These are phyloP conservation scores for Fomitopsis pulvina DNA, from an alignment of 768 basidiomycete species.

Conservation along the genomic window DNA sequence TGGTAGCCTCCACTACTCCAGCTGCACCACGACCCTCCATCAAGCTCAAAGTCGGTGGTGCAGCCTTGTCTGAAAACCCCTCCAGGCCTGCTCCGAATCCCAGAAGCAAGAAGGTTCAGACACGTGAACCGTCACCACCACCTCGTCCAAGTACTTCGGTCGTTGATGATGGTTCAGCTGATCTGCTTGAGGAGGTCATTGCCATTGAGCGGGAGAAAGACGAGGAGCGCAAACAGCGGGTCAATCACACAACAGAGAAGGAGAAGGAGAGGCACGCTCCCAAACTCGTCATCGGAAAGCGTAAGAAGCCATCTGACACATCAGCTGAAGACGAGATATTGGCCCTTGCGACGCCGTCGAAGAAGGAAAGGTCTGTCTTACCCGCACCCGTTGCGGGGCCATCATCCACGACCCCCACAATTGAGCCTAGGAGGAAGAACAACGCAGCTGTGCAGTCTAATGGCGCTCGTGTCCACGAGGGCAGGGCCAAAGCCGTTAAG, in stretches of 20 bases:
- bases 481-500: slow-evolving; percentile 38
- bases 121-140: slow-evolving; percentile 24
- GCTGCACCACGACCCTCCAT: slow-evolving; percentile 45
- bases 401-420: slow-evolving; percentile 8
- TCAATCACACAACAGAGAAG: slow-evolving; percentile 8
- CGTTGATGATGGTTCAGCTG: slow-evolving; percentile 76
- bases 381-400: slow-evolving; percentile 18
- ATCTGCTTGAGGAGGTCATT: slow-evolving; percentile 74
- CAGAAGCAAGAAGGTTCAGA: slow-evolving; percentile 19
- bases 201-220: slow-evolving; percentile 69
- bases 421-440: slow-evolving; percentile 7
- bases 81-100: slow-evolving; percentile 16
- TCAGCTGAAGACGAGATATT: slow-evolving; percentile 54
- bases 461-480: slow-evolving; percentile 20
- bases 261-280: slow-evolving; percentile 23
- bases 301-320: slow-evolving; percentile 43
- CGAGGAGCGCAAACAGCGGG: slow-evolving; percentile 28
- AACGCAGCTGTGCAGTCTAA: slow-evolving; percentile 20
- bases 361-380: slow-evolving; percentile 36
- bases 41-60: slow-evolving; percentile 53
- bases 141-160: slow-evolving; percentile 28
- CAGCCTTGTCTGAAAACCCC: slow-evolving; percentile 8
- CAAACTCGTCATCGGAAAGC: slow-evolving; percentile 41
- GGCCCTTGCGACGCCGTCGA: slow-evolving; percentile 53
- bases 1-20: slow-evolving; percentile 25